Base-by-base conservation (phyloP, 257 asterid genomes). In the Capsicum pubescens region DNA sequence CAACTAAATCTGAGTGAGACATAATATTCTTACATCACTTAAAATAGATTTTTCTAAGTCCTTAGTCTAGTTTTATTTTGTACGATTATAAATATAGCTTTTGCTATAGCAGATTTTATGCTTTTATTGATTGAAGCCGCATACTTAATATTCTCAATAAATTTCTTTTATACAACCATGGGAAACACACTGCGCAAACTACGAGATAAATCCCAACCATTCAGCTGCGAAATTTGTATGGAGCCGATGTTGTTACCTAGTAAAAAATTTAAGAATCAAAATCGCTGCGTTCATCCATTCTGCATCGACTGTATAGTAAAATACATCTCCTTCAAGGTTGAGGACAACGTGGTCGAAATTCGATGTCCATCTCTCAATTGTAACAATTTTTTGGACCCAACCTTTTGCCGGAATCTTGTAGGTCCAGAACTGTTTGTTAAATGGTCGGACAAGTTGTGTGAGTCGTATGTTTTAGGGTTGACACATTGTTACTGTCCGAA, bases 401-500 rank as follows among this genome's bases (percentile, higher is more conserved):
- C 59, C n/a, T 87, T 84, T 7, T 91, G 91, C 83, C 91, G 89
- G 13, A 8, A 84, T 0, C 70, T 91, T n/a, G 78, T 92, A 0
- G 88, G 89, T n/a, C 85, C 59, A 1, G 32, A 79, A 64, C 86
- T 90, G 80, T 95, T 93, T 66, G 89, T 83, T 17, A 89, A 90
- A 85, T 92, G 98, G 97, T 89, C 95, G 84, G 97, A 93, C 64
- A 90, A 80, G 58, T 90, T 91, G 6, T 92, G 97, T 50, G 93
- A 93, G 61, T 66, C 82, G 17, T 89, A 88, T 81, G 76, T 91
- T 68, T 46, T 85, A 87, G 91, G 79, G 6, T 19, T 35, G 59
- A 88, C 87, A 0, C 83, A 39, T 71, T 84, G 96, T 68, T 91
- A 91, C 71, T 95, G 97, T 26, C 98, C 97, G 19, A 77, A 90